These are phyloP conservation scores for Yamadazyma epiphylla DNA, from an alignment of 1,139 yeast genomes.

Conservation along the genomic window DNA sequence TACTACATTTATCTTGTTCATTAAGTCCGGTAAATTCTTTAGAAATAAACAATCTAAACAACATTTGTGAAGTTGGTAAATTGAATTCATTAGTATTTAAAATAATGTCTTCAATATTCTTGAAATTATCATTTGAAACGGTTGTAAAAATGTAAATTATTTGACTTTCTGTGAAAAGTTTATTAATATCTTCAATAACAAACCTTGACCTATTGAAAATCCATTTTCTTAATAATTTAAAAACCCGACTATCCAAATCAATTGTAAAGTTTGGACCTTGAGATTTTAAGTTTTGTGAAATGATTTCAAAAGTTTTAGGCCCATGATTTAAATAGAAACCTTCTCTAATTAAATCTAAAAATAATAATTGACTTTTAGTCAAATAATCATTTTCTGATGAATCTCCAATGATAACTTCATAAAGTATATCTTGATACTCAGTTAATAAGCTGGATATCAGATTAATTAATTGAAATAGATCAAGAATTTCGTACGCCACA, in stretches of 20 bases:
- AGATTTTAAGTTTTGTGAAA: conserved; percentile 5
- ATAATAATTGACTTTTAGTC: conserved; percentile 12
- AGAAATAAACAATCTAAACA: conserved; percentile 22
- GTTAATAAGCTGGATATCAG: neutral
- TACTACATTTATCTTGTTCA: conserved; percentile 9
- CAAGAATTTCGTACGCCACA: conserved; percentile 8
- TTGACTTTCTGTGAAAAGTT: conserved; percentile 16
- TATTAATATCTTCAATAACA: conserved; percentile 20
- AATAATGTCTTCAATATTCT: conserved; percentile 17
- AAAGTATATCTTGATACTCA: conserved; percentile 6
- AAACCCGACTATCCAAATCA: conserved; percentile 2
- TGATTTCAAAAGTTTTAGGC: conserved; percentile 6
- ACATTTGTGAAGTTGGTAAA: conserved; percentile 48
- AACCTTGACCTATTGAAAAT: conserved; percentile 19
- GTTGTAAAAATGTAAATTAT: conserved; percentile 20
- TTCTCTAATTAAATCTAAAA: conserved; percentile 11
- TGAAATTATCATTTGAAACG: conserved; percentile 11
- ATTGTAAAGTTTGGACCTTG: conserved; percentile 1
- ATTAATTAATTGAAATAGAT: conserved; percentile 2
- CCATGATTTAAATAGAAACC: conserved; percentile 6
- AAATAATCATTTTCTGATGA: conserved; percentile 8
- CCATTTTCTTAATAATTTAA: conserved; percentile 14
- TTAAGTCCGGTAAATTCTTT: conserved; percentile 14
- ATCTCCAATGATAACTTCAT: conserved; percentile 16
- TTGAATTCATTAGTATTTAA: conserved; percentile 47